A percentile compares a stretch with the other conserved stretches of the same genome.
Conservation (phyloP, 2,329 filamentous ascomycete genomes). For the Colletotrichum tanaceti region DNA sequence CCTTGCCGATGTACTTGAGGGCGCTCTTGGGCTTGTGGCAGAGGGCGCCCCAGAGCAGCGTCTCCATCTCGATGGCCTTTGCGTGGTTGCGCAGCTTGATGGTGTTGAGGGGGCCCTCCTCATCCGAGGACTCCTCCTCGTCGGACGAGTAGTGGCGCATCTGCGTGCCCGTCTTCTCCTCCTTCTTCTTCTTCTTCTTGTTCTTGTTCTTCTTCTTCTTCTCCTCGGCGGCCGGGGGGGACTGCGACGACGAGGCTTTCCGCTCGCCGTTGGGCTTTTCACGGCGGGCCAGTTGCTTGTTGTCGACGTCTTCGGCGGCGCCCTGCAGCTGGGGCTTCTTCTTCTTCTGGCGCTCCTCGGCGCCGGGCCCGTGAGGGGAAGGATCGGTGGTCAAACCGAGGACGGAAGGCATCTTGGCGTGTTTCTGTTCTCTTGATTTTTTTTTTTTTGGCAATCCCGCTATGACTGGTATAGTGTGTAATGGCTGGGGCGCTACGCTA, state of each 20-base stretch:
- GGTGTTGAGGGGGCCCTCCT: constrained; percentile 45
- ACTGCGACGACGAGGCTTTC: constrained; percentile 32
- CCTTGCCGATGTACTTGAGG: constrained; percentile 52
- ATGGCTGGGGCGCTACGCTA: too few species aligned
- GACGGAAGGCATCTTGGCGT: constrained; percentile 47
- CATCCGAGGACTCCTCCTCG: constrained; percentile 33
- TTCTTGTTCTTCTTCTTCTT: constrained; percentile 29
- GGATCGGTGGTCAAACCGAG: constrained; percentile 50
- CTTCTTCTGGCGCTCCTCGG: constrained; percentile 36
- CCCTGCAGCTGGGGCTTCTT: constrained; percentile 31
- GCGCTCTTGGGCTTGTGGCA: constrained; percentile 51
- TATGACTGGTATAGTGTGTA: background rate
- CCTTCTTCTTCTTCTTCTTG: constrained; percentile 23
- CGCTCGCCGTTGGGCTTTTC: constrained; percentile 12
- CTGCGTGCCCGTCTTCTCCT: constrained; percentile 19
- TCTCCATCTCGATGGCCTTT: constrained; percentile 52
- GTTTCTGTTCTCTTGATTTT: background rate
- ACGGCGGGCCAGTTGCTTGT: constrained; percentile 37
- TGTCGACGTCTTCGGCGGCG: constrained; percentile 20
- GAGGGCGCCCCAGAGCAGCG: constrained; percentile 53
- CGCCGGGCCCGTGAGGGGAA: constrained; percentile 39
- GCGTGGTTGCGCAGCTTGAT: constrained; percentile 54
- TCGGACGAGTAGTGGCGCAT: constrained; percentile 28
- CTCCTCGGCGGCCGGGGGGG: constrained; percentile 17
- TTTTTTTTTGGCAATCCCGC: background rate